phyloP scores from a whole-genome alignment of 495 filamentous ascomycete genomes.

The Penicillium maclennaniae region DNA sequence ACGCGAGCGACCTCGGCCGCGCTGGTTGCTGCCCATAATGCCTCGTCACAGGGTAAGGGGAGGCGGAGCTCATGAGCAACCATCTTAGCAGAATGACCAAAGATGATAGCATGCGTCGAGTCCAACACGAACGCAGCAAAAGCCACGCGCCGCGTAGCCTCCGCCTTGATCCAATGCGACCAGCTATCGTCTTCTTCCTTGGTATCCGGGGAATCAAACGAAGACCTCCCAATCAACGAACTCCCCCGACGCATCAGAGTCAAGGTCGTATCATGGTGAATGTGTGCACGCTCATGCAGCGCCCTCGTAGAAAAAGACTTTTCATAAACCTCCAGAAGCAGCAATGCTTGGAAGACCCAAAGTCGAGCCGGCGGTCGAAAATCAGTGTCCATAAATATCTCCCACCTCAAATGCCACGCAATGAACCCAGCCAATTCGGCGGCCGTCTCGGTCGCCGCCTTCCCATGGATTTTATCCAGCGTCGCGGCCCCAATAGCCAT shows the following conservation, averaged over 20 bases:
- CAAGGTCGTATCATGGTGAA: constrained; percentile 93
- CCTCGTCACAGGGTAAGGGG: constrained; percentile 89
- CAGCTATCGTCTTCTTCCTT: constrained; percentile 86
- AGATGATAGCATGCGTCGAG: constrained; percentile 96
- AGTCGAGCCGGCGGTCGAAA: constrained; percentile 93
- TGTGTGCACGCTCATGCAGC: constrained; percentile 92
- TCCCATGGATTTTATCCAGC: constrained; percentile 74
- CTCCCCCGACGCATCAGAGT: constrained; percentile 92
- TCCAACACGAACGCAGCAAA: constrained; percentile 96
- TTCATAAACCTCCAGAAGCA: constrained; percentile 90
- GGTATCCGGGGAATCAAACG: constrained; percentile 83
- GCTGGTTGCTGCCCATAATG: constrained; percentile 88
- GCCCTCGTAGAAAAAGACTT: constrained; percentile 93
- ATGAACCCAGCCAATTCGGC: constrained; percentile 80
- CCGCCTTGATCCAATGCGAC: constrained; percentile 95
- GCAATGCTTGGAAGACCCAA: constrained; percentile 93
- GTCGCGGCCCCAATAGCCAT: constrained; percentile 92
- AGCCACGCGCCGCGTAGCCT: constrained; percentile 83
- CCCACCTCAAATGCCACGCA: constrained; percentile 88
- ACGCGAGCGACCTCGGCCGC: constrained; percentile 83
- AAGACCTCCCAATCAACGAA: constrained; percentile 85
- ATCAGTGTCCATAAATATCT: constrained; percentile 85
- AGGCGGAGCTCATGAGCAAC: constrained; percentile 93
- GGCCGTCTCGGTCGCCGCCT: constrained; percentile 65
- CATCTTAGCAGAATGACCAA: constrained; percentile 96